Evolutionary conservation across 2,329 filamentous ascomycete genomes (phyloP).

Genomic region (Exophiala xenobiotica): DNA sequence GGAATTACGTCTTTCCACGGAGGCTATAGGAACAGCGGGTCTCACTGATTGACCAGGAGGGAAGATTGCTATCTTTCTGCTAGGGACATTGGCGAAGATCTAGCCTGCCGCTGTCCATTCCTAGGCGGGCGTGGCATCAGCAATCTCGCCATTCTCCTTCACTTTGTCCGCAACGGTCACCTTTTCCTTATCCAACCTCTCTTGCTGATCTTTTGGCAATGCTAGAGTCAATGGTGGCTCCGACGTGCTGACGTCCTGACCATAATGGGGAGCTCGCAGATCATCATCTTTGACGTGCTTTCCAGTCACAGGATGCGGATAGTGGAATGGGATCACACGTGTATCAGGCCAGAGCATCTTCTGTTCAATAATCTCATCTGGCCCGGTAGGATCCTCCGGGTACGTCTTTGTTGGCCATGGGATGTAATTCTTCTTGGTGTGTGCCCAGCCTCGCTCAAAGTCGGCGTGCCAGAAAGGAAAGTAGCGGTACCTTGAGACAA

Average conservation of each 20-base stretch:
- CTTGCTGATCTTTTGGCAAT: constrained; percentile 20
- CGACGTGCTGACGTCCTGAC: constrained; percentile 19
- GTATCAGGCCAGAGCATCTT: constrained; percentile 59
- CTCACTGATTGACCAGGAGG: no score
- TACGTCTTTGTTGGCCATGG: constrained; percentile 51
- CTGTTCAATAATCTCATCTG: constrained; percentile 55
- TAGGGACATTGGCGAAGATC: not conserved
- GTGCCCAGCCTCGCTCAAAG: constrained; percentile 54
- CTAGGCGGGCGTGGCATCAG: constrained; percentile 9
- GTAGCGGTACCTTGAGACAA: constrained; percentile 45
- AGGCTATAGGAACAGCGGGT: no score
- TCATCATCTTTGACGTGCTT: constrained; percentile 19
- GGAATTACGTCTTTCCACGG: no score
- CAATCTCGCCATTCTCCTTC: constrained; percentile 7
- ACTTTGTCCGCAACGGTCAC: not conserved
- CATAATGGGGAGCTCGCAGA: constrained; percentile 21
- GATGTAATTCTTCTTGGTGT: constrained; percentile 55
- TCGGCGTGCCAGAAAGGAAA: constrained; percentile 60
- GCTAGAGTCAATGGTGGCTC: constrained; percentile 21
- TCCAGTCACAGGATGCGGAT: constrained; percentile 7
- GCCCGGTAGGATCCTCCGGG: constrained; percentile 52
- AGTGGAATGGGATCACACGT: constrained; percentile 38
- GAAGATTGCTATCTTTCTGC: not conserved
- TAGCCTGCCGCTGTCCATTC: not conserved
- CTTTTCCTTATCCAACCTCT: constrained; percentile 12